Evolutionary conservation across 352 stramenopile species (phyloP), one percentile per base, ranked within the genome.

Genomic region (Peronospora farinosa): DNA sequence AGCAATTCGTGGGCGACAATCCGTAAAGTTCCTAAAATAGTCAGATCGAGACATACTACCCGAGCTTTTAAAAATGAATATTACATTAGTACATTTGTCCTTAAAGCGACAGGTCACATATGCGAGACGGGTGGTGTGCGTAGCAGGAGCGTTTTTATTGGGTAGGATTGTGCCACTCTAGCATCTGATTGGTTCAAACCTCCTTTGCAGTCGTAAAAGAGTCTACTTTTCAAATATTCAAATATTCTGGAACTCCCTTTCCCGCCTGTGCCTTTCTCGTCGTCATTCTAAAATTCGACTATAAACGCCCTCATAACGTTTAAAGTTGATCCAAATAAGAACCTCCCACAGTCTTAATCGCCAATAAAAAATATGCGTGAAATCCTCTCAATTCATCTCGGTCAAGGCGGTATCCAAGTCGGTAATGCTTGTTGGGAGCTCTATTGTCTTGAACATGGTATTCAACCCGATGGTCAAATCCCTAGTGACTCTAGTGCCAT

Each of bases 301-400:
- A 54, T 45, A 67, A 60, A 36, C 59, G 59, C 54, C 59, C 49
- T 67, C 49, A 64, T 8, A 64, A 48, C 59, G 59, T 67, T 60
- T 63, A 48, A 48, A 60, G 59, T 57, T 23, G 47, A 11, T 40
- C 46, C 36, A 32, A 7, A 27, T 5, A 27, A 27, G 23, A 27
- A 27, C 23, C 5, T 5, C 19, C 19, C 4, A 23, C 21, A 27
- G 23, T 27, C 23, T 27, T 4, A 27, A 27, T n/a, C n/a, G 3
- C 2, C 23, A 27, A 27, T 27, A 2, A 27, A 7, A 27, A 7
- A 32, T 3, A 96, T 95, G 86, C 82, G 86, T 72, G 94, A 98
- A 68, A 94, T 95, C 67, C 92, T 98, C 55, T 98, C 88, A 33
- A 96, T 98, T 62, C 95, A 98, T 73, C 83, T 98, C 50, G 92